Evolutionary conservation across 2,329 filamentous ascomycete genomes (phyloP), one percentile per base, ranked within the genome.

Genomic region (Teratosphaeria nubilosa): DNA sequence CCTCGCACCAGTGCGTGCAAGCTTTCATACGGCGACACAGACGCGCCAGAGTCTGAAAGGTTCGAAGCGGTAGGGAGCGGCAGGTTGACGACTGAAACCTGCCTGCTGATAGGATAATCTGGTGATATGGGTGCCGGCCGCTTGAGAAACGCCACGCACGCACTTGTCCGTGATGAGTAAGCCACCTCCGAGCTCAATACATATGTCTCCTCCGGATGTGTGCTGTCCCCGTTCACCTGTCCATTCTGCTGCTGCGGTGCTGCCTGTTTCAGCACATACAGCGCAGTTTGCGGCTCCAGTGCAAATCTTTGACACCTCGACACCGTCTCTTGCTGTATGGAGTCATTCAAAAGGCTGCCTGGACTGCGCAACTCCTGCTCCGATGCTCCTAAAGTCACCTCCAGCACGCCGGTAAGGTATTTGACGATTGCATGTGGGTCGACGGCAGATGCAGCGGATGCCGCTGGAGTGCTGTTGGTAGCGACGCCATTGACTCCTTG

Each of bases 71-170:
- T 87, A 60, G 87, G 84, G 56, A 92, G 90, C 11, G 94, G 91
- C 62, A 99, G 79, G 72, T 95, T 96, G 73, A 92, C 88, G 70
- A 96, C 88, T 70, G 95, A 90, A 67, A 99, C 86, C 76, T 99
- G 94, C 59, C 86, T 86, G 66, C 86, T 86, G 70, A 99, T 84
- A 59, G 91, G 88, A 71, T 90, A 79, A 66, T 82, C 83, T 60
- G 90, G 85, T 73, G 96, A 90, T 75, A 99, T 89, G 56, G 91
- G 88, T 71, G 87, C 85, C 57, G 92, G 87, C 57, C 90, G 86
- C 78, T 99, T 99, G 65, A 96, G 82, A 67, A 99, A 84, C 58
- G 91, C 88, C 63, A 97, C 86, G 64, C 89, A 96, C 54, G 90
- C 86, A 52, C 88, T 83, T 51, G 91, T 95, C n/a, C 86, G 86